These are phyloP conservation scores for Physcomitrium patens DNA, from an alignment of 225 moss, liverwort and hornwort genomes.

Conservation along the genomic window DNA sequence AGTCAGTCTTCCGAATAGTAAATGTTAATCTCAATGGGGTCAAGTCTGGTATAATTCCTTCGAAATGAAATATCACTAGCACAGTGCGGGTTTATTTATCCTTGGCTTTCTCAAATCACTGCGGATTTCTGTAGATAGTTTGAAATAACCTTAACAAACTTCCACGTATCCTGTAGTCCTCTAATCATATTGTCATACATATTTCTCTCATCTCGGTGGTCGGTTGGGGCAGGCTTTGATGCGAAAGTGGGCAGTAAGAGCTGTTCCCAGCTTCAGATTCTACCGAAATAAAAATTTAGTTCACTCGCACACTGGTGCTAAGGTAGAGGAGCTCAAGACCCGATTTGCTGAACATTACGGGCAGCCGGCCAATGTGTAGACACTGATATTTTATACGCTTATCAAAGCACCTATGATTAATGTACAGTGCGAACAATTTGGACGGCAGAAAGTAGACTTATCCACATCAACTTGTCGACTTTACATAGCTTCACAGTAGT, in stretches of 20 bases:
- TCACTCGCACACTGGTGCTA: slow-evolving; percentile 80
- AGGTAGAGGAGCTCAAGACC: slow-evolving; percentile 71
- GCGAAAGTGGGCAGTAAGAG: slow-evolving; percentile 84
- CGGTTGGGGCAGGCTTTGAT: slow-evolving; percentile 62
- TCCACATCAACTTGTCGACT: slow-evolving; percentile 42
- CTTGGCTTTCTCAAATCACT: too few species aligned
- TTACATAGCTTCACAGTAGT: slow-evolving; percentile 27
- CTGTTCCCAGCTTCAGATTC: slow-evolving; percentile 88
- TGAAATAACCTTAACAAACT: too few species aligned
- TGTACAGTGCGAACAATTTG: slow-evolving; percentile 43
- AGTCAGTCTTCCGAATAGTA: background rate
- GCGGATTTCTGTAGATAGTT: too few species aligned
- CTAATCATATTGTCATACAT: background rate
- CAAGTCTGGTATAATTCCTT: too few species aligned
- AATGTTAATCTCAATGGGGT: background rate
- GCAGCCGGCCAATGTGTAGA: slow-evolving; percentile 55
- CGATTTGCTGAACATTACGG: slow-evolving; percentile 68
- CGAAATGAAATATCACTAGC: too few species aligned
- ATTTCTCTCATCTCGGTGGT: background rate
- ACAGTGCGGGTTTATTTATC: too few species aligned
- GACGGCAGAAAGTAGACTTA: slow-evolving; percentile 13
- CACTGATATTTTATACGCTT: background rate
- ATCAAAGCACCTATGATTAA: slow-evolving; percentile 24
- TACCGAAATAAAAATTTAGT: slow-evolving; percentile 67
- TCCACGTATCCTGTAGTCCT: background rate